Base-by-base conservation (phyloP, 2,329 filamentous ascomycete genomes). In the Chrysoporthe austroafricana region DNA sequence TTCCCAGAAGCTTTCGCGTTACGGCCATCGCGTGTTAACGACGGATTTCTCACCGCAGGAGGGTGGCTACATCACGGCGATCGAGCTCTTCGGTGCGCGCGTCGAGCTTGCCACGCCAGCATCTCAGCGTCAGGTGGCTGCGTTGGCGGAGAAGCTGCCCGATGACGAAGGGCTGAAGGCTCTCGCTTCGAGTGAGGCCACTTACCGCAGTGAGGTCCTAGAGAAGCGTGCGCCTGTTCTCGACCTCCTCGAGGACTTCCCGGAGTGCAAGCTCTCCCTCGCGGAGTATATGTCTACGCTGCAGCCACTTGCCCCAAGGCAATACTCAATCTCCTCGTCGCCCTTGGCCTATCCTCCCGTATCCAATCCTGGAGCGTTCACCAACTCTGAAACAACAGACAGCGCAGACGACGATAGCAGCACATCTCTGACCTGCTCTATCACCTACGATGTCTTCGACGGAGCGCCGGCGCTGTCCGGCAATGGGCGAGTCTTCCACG, bases 281-380 rank as follows among this genome's bases (percentile, higher is more conserved):
- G 80, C 80, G 7, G 78, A 82, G 44, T 90, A 86, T 76, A 78
- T 90, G 2, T 78, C 81, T 59, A 84, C 87, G 78, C 82, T 88
- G 1, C 83, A 85, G 0, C 84, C 86, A 0, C 86, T 90, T 82
- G 82, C 85, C 3, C 77, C 85, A 18, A 82, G 86, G 26, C 84
- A 87, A 67, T 88, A 88, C 74, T 84, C 82, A 14, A 87, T 88
- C 72, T 87, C 85, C 1, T 86, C 84, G 0, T 86, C 84, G 0
- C 84, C 85, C 0, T 76, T 86, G 1, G 77, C 76, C 70, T 79
- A 84, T 68, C 78, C 81, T 0, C 78, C 76, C 36, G 77, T 80
- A 61, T 81, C 81, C 70, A 82, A 26, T 11, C 21, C 63, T 8
- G 61, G 62, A 2, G 61, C 59, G 1, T 36, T 63, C 52, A 39